These are phyloP conservation scores for Alnus glutinosa DNA, from an alignment of 306 rosid species.

Conservation along the genomic window DNA sequence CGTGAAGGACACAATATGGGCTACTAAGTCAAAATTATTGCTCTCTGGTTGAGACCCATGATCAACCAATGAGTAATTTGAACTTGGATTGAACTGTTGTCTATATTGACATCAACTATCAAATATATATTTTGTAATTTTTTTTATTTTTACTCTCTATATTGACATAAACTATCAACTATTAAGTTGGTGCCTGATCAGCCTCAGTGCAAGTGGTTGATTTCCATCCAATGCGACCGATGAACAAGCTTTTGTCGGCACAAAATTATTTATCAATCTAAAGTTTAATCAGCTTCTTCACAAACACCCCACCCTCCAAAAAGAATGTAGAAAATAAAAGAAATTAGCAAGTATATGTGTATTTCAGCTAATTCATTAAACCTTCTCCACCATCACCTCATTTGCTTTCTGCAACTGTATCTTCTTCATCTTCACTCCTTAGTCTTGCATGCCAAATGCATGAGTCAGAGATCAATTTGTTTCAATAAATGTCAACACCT, in stretches of 20 bases:
- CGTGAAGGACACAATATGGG: background rate
- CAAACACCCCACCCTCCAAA: background rate
- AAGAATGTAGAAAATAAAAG: background rate
- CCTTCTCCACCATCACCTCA: background rate
- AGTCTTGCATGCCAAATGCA: background rate
- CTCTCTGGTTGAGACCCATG: background rate
- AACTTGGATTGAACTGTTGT: background rate
- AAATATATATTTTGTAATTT: background rate
- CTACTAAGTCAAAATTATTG: background rate
- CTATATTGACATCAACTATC: background rate
- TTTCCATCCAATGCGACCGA: too few relatives aligned
- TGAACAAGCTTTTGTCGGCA: too few relatives aligned
- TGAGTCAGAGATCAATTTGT: background rate
- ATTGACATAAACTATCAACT: too few relatives aligned
- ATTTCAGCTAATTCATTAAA: background rate
- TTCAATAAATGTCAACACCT: constrained; percentile 34
- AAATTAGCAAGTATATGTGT: background rate
- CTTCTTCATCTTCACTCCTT: background rate
- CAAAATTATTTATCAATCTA: too few relatives aligned
- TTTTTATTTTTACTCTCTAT: too few relatives aligned
- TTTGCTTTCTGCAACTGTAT: background rate
- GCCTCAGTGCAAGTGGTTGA: too few relatives aligned
- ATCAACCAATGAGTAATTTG: background rate
- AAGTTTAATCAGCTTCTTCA: too few relatives aligned
- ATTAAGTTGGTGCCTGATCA: too few relatives aligned